A percentile compares a stretch with the other conserved stretches of the same genome.
These are phyloP conservation scores for Schizopora paradoxa DNA, from an alignment of 1,284 basidiomycete genomes.

Conservation along the genomic window DNA sequence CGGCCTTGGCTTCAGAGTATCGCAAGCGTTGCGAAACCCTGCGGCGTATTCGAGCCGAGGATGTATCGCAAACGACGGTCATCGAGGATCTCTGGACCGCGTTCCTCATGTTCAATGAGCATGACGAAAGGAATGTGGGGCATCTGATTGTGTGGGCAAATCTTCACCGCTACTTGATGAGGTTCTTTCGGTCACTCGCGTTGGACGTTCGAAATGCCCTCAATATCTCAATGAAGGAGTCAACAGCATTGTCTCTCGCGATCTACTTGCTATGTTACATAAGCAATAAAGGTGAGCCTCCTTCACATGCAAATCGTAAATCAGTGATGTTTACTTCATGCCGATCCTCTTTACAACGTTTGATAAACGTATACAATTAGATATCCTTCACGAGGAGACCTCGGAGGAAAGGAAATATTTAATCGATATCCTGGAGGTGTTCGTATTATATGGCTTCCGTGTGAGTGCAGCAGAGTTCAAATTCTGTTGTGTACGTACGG, in stretches of 20 bases:
- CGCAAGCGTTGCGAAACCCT: constrained; percentile 3
- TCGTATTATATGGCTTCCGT: no score
- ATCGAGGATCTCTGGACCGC: constrained; percentile 7
- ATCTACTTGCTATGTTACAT: constrained; percentile 8
- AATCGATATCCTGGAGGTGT: constrained; percentile 3
- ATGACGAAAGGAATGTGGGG: constrained; percentile 5
- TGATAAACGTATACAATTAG: no score
- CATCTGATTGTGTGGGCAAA: constrained; percentile 36
- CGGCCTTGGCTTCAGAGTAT: constrained; percentile 1
- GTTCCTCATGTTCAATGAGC: constrained; percentile 12
- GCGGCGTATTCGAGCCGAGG: constrained; percentile 2
- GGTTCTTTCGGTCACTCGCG: constrained; percentile 22
- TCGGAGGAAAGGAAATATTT: not conserved
- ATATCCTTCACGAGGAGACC: not conserved
- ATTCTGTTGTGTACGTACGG: no score
- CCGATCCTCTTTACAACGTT: no score
- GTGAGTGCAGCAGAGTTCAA: no score
- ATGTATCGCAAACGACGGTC: not conserved
- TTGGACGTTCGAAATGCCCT: constrained; percentile 13
- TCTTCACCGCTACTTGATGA: constrained; percentile 26
- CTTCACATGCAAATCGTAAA: no score
- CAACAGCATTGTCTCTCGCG: constrained; percentile 20
- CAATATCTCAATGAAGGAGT: constrained; percentile 31
- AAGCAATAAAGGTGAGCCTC: constrained; percentile 1
- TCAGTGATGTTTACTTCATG: no score